Conservation (phyloP, 2,329 filamentous ascomycete genomes). For the Talaromyces sp. region DNA sequence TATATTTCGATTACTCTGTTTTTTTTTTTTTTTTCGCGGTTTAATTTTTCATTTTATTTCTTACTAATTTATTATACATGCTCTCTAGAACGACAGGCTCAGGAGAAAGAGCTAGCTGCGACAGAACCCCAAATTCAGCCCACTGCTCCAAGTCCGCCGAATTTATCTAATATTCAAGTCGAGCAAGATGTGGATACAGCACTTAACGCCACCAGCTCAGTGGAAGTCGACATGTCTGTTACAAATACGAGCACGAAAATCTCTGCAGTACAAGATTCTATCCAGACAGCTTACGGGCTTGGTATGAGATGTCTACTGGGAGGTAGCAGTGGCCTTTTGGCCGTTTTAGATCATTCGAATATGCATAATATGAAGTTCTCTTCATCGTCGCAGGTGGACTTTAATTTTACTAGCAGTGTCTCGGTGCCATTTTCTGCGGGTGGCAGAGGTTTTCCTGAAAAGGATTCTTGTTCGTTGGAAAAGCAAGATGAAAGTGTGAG, state of each 20-base stretch:
- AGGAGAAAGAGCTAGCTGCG: conserved; percentile 13
- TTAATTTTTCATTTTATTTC: neutral
- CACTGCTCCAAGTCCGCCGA: neutral
- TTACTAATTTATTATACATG: neutral
- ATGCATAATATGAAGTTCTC: neutral
- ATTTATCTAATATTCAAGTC: neutral
- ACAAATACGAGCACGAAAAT: neutral
- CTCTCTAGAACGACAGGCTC: conserved; percentile 46
- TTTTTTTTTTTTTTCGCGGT: neutral
- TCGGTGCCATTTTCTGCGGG: neutral
- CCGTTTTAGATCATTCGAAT: neutral
- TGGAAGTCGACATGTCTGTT: neutral
- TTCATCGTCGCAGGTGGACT: neutral
- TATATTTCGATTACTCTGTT: too few species aligned
- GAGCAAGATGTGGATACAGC: neutral
- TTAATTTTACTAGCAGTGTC: neutral
- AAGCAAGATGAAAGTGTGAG: too few species aligned
- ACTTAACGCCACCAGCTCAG: neutral
- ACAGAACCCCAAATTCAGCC: neutral
- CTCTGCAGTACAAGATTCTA: neutral
- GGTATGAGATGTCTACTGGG: neutral
- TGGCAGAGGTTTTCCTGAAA: neutral
- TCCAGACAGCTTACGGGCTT: neutral
- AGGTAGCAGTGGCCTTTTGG: neutral
- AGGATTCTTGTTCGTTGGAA: too few species aligned